A percentile compares a stretch with the other conserved stretches of the same genome.
These are phyloP conservation scores for Stylonectria norvegica DNA, from an alignment of 2,329 filamentous ascomycete genomes.

Conservation along the genomic window DNA sequence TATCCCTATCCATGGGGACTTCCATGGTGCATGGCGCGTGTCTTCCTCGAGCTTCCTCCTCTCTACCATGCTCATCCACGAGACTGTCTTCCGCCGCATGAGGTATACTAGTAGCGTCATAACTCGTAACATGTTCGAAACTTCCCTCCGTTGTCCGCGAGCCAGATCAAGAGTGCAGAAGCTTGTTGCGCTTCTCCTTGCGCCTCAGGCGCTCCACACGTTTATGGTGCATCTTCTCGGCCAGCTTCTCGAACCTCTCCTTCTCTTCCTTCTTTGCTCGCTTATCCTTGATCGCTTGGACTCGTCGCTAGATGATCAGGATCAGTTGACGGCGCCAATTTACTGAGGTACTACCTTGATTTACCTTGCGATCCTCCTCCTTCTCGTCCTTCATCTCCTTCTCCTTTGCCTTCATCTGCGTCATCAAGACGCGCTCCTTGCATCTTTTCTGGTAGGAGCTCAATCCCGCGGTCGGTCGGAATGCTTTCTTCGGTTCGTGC, in stretches of 20 bases:
- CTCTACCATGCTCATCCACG: background rate
- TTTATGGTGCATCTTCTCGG: slow-evolving; percentile 97
- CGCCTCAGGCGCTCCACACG: slow-evolving; percentile 88
- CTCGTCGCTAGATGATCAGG: slow-evolving; percentile 55
- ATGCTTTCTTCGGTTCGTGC: slow-evolving; percentile 79
- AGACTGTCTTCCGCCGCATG: slow-evolving; percentile 15
- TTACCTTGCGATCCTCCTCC: slow-evolving; percentile 79
- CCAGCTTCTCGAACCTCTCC: slow-evolving; percentile 88
- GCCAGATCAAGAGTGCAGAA: slow-evolving; percentile 58
- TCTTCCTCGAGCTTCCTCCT: background rate
- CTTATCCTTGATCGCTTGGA: slow-evolving; percentile 79
- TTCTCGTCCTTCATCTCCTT: slow-evolving; percentile 96
- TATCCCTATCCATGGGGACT: no score
- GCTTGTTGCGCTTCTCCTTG: slow-evolving; percentile 93
- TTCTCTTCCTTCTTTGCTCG: slow-evolving; percentile 88
- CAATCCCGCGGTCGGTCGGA: slow-evolving; percentile 75
- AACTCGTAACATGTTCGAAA: slow-evolving; percentile 21
- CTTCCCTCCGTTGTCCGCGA: slow-evolving; percentile 4
- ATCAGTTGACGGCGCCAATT: slow-evolving; percentile 9
- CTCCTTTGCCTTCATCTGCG: slow-evolving; percentile 86
- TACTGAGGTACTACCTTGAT: slow-evolving; percentile 54
- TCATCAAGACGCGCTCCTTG: slow-evolving; percentile 64
- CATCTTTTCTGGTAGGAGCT: slow-evolving; percentile 75
- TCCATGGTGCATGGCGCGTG: no score
- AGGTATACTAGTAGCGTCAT: slow-evolving; percentile 20